Evolutionary conservation across 1,139 yeast genomes (phyloP).

Genomic region (Yamadazyma membranifaciens): DNA sequence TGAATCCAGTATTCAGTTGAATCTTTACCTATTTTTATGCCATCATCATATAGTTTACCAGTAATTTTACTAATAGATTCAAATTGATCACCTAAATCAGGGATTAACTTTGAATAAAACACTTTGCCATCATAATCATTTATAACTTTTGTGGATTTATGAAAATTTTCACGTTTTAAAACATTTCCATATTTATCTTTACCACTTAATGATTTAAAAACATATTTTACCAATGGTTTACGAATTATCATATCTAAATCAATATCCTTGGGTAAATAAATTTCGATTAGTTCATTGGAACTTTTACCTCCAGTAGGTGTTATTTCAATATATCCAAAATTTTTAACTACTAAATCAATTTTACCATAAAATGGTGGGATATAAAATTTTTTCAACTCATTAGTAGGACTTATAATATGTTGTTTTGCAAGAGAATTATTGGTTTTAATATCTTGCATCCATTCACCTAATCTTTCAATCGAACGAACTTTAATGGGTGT

Average conservation of each 20-base stretch:
- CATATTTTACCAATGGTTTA: slow-evolving; percentile 36
- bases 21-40: background rate
- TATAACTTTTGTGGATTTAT: slow-evolving; percentile 23
- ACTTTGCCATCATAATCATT: slow-evolving; percentile 27
- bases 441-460: background rate
- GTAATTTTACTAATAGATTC: slow-evolving; percentile 6
- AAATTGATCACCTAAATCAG: slow-evolving; percentile 12
- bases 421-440: slow-evolving; percentile 8
- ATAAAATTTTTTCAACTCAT: slow-evolving; percentile 39
- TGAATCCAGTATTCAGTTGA: slow-evolving; percentile 9
- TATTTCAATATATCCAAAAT: slow-evolving; percentile 65
- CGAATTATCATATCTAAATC: slow-evolving; percentile 24
- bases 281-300: slow-evolving; percentile 27
- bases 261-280: slow-evolving; percentile 33
- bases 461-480: slow-evolving; percentile 20
- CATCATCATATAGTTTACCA: slow-evolving; percentile 7
- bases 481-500: slow-evolving; percentile 24
- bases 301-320: slow-evolving; percentile 56
- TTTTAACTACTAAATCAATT: slow-evolving; percentile 65
- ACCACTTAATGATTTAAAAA: slow-evolving; percentile 34
- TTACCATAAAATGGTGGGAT: slow-evolving; percentile 71
- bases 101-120: slow-evolving; percentile 25
- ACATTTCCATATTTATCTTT: slow-evolving; percentile 37
- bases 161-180: slow-evolving; percentile 30
- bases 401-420: slow-evolving; percentile 12